phyloP scores from a whole-genome alignment of 345 rosid species.

The Balakata baccata region DNA sequence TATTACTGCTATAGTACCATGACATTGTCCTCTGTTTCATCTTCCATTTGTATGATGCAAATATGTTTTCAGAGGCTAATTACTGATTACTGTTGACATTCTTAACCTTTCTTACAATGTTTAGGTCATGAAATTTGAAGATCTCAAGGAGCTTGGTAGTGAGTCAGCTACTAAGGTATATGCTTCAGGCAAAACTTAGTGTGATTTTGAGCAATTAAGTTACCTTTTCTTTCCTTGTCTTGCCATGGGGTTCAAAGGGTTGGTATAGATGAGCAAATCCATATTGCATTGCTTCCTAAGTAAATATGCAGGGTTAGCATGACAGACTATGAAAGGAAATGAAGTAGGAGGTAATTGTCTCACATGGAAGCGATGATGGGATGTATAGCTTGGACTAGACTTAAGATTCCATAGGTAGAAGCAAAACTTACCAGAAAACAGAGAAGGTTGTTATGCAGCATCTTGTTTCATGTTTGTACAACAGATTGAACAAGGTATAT shows the following conservation, averaged over 20 bases:
- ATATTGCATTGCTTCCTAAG: neutral
- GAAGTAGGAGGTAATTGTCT: too few species aligned
- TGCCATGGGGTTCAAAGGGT: too few species aligned
- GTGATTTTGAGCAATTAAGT: neutral
- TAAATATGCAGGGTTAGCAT: conserved; percentile 1
- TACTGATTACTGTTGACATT: neutral
- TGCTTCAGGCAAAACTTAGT: neutral
- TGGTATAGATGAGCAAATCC: neutral
- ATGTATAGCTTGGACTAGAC: too few species aligned
- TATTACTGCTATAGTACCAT: too few species aligned
- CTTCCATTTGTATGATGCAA: neutral
- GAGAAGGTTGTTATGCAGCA: too few species aligned
- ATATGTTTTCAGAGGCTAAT: too few species aligned
- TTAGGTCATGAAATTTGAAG: conserved; percentile 96
- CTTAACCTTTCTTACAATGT: neutral
- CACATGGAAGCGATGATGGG: too few species aligned
- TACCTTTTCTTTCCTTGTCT: neutral
- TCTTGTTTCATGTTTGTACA: too few species aligned
- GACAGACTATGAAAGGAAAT: neutral
- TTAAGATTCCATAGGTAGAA: too few species aligned
- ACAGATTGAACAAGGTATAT: too few species aligned
- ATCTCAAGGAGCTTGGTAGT: conserved; percentile 84
- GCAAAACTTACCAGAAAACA: too few species aligned
- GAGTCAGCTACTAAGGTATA: conserved; percentile 86
- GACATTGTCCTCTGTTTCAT: neutral